These are phyloP conservation scores for Escallonia rubra DNA, from an alignment of 129 eudicot genomes.

Conservation along the genomic window DNA sequence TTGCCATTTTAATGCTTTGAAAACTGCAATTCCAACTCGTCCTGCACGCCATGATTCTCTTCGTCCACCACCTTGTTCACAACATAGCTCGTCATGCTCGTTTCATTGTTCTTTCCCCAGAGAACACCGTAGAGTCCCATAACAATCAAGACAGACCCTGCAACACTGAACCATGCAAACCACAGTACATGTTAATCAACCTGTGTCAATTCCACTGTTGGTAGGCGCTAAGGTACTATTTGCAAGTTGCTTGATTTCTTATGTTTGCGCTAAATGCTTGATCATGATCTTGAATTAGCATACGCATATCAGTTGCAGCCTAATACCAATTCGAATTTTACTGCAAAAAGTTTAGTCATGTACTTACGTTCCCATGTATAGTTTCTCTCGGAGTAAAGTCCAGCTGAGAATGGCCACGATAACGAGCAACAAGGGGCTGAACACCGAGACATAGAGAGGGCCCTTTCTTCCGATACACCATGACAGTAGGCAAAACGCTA, in stretches of 20 bases:
- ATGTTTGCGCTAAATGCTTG: not conserved
- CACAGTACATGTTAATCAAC: not conserved
- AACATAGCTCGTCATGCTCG: not conserved
- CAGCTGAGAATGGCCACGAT: constrained; percentile 76
- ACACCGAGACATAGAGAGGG: constrained; percentile 78
- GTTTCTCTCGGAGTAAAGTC: constrained; percentile 59
- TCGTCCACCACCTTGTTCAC: constrained; percentile 4
- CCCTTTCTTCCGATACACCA: constrained; percentile 90
- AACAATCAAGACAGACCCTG: constrained; percentile 57
- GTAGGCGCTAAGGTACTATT: not conserved
- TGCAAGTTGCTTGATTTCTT: not conserved
- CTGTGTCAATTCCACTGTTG: not conserved
- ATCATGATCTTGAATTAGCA: not conserved
- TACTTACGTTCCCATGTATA: constrained; percentile 83
- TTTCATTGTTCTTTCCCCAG: constrained; percentile 74
- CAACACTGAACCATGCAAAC: constrained; percentile 28
- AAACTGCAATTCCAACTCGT: constrained; percentile 10
- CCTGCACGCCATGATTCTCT: constrained; percentile 3
- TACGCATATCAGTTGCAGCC: no score
- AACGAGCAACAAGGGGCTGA: constrained; percentile 67
- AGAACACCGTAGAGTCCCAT: constrained; percentile 64
- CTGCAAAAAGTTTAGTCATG: not conserved
- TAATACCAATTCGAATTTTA: no score
- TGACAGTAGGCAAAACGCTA: constrained; percentile 55
- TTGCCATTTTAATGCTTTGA: constrained; percentile 2